Evolutionary conservation across 208 protist species (phyloP).

Genomic region (Balamuthia mandrillaris): DNA sequence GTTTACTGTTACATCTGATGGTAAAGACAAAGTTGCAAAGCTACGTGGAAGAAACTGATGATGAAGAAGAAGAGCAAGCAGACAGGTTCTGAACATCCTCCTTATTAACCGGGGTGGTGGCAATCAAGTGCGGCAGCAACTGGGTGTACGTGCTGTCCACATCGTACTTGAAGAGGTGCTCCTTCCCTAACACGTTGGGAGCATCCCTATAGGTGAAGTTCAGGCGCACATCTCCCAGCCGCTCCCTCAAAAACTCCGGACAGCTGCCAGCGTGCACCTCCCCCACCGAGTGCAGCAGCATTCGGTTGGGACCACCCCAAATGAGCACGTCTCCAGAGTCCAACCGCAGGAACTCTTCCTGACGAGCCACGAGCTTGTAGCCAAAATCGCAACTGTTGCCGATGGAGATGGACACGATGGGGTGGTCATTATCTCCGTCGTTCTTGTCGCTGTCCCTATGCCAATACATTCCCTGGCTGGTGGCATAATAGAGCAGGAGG

Average conservation of each 20-base stretch:
- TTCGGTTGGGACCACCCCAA: constrained; percentile 38
- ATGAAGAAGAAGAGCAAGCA: no score
- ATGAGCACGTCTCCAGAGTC: constrained; percentile 41
- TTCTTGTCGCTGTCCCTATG: constrained; percentile 33
- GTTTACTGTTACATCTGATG: no score
- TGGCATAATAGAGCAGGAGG: constrained; percentile 35
- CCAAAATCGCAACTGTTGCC: constrained; percentile 44
- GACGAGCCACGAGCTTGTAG: not conserved
- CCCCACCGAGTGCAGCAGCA: constrained; percentile 30
- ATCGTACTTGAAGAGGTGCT: not conserved
- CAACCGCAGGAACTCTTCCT: not conserved
- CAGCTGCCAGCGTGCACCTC: constrained; percentile 12
- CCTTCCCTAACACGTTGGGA: constrained; percentile 29
- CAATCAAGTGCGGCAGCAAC: no score
- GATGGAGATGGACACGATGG: constrained; percentile 2
- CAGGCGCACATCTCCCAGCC: not conserved
- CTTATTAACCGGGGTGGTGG: no score
- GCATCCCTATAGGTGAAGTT: constrained; percentile 47
- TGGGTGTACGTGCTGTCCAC: no score
- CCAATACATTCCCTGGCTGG: constrained; percentile 28
- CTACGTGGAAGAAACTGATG: no score
- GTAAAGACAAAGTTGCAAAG: no score
- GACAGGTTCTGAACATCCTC: no score
- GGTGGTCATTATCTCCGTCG: constrained; percentile 43
- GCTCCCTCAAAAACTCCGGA: not conserved